A percentile compares a stretch with the other conserved stretches of the same genome.
Evolutionary conservation across 306 rosid genomes (phyloP).

Genomic region (Cicer pinnatifidum): DNA sequence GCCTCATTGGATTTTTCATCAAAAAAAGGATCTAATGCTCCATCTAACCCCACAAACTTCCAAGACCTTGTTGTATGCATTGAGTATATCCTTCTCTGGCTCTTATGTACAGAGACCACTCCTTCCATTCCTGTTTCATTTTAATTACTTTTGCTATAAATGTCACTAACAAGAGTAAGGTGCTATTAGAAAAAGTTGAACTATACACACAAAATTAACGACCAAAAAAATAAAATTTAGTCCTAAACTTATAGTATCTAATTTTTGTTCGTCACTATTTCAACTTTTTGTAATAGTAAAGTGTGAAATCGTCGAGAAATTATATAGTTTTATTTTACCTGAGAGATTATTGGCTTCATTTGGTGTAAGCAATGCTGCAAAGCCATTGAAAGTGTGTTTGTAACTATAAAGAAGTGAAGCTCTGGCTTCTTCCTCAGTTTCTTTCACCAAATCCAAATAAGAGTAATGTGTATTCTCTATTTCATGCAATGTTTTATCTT

Average conservation of each 20-base stretch:
- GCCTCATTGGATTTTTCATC: constrained; percentile 20
- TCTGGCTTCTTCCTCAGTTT: constrained; percentile 44
- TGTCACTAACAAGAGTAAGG: too few species aligned
- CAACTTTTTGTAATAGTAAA: neutral
- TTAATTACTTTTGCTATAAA: neutral
- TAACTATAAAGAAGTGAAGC: constrained; percentile 79
- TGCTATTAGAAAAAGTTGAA: neutral
- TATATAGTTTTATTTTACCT: constrained; percentile 48
- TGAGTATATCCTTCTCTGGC: constrained; percentile 48
- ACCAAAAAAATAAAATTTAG: neutral
- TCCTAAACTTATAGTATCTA: too few species aligned
- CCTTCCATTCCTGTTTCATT: constrained; percentile 61
- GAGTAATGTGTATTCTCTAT: constrained; percentile 67
- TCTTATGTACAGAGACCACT: constrained; percentile 51
- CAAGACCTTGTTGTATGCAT: constrained; percentile 70
- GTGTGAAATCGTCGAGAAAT: neutral
- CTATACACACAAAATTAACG: neutral
- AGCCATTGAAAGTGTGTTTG: constrained; percentile 84
- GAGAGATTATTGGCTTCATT: constrained; percentile 70
- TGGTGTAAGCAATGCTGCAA: constrained; percentile 80
- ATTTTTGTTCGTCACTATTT: neutral
- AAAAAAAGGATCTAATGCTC: constrained; percentile 31
- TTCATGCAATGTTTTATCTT: constrained; percentile 54
- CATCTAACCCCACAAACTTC: constrained; percentile 58
- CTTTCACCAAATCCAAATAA: constrained; percentile 66